Evolutionary conservation across 2,329 filamentous ascomycete genomes (phyloP), one percentile per base, ranked within the genome.

Genomic region (Talaromyces sp.): DNA sequence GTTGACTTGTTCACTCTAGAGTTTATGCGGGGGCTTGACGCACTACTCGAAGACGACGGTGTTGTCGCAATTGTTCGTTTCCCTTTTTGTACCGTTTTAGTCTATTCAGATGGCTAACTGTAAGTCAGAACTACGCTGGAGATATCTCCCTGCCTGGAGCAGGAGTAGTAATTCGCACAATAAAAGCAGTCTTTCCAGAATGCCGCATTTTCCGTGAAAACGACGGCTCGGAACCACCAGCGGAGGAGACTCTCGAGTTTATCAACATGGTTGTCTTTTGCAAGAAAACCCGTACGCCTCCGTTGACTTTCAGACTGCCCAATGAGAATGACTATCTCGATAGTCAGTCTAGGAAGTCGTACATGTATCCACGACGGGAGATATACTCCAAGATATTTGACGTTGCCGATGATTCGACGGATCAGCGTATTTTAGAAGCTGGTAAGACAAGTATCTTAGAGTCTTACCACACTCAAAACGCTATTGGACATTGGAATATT

Each of bases 241-340:
- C 78, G 2, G 77, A 83, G 4, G 73, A 77, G 7, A 72, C 83
- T 21, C 77, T 78, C 36, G 89, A 96, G 69, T 97, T 97, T 72
- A 90, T 91, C 70, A 99, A 99, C 77, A 91, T 97, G 83, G 89
- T 97, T 48, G 85, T 97, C 60, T 97, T 97, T 77, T 99, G 94
- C 79, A 86, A 84, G 59, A 93, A 91, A 74, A 78, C 76, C 10
- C 70, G 75, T 25, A 63, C 65, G 22, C 64, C 62, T 6, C 74
- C 77, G 0, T 75, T 91, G 37, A 76, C 69, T 0, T 97, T 97
- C 77, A 82, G 92, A 11, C 67, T 78, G 15, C 83, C 91, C 0
- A 77, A 74, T 0, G 72, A 80, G 6, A 75, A 77, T 2, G 94
- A 99, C 69, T 87, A 83, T 66, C 76, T 96, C 35, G 82, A 83